Percentiles rank a stretch among this genome's conserved stretches.
Conservation (phyloP, 495 filamentous ascomycete species). For the Talaromyces liani region DNA sequence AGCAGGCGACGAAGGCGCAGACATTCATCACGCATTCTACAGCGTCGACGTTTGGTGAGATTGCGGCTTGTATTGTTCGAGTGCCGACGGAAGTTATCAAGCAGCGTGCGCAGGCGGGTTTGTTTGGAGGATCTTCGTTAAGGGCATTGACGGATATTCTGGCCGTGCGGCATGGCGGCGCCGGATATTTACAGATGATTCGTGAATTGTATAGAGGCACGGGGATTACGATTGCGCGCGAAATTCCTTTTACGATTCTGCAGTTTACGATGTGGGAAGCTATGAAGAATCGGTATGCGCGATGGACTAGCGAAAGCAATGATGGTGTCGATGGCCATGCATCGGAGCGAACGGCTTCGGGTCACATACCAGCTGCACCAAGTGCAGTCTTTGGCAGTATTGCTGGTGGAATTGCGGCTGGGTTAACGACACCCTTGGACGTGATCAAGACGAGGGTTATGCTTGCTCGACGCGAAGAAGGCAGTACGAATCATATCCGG, state of each 20-base stretch:
- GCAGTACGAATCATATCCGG: slow-evolving; percentile 37
- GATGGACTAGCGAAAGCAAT: slow-evolving; percentile 11
- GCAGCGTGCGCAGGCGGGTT: slow-evolving; percentile 85
- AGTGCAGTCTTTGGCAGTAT: slow-evolving; percentile 81
- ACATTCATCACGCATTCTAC: slow-evolving; percentile 61
- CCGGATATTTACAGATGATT: slow-evolving; percentile 54
- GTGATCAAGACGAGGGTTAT: slow-evolving; percentile 96
- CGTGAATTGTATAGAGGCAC: slow-evolving; percentile 85
- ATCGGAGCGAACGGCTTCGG: neutral
- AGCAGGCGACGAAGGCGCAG: slow-evolving; percentile 18
- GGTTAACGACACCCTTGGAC: slow-evolving; percentile 85
- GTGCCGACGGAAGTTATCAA: slow-evolving; percentile 97
- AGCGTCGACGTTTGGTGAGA: slow-evolving; percentile 82
- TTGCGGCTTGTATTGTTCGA: slow-evolving; percentile 84
- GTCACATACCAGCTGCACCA: slow-evolving; percentile 59
- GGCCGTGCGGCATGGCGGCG: slow-evolving; percentile 29
- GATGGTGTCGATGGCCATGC: neutral
- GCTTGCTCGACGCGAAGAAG: slow-evolving; percentile 52
- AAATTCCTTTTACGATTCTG: slow-evolving; percentile 94
- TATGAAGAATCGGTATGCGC: slow-evolving; percentile 57
- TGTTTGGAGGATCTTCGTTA: slow-evolving; percentile 47
- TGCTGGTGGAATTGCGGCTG: slow-evolving; percentile 80
- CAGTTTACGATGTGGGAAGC: slow-evolving; percentile 97
- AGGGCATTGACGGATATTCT: slow-evolving; percentile 64
- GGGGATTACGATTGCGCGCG: slow-evolving; percentile 83